A percentile compares a stretch with the other conserved stretches of the same genome.
Conservation (phyloP, 108 stramenopile species). For the Bacterosira constricta region DNA sequence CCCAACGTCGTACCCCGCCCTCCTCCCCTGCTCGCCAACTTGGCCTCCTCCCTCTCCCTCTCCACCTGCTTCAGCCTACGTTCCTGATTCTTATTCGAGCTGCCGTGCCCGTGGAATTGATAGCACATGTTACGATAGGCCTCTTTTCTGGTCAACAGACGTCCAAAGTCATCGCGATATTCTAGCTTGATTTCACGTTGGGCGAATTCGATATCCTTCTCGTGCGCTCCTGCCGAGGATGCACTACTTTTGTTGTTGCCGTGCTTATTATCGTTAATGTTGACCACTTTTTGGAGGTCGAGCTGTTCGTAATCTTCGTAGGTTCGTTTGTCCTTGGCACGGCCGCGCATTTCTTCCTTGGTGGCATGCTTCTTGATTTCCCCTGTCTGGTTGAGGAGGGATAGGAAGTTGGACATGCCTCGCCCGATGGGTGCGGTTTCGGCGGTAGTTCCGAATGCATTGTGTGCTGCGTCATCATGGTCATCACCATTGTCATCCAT, state of each 20-base stretch:
- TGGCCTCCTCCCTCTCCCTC: slow-evolving; percentile 72
- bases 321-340: slow-evolving; percentile 88
- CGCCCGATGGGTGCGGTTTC: slow-evolving; percentile 67
- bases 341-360: slow-evolving; percentile 82
- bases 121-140: slow-evolving; percentile 96
- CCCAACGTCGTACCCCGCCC: slow-evolving; percentile 77
- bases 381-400: slow-evolving; percentile 82
- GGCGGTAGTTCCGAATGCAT: slow-evolving; percentile 59
- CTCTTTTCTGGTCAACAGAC: slow-evolving; percentile 92
- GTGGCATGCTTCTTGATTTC: slow-evolving; percentile 71
- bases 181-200: slow-evolving; percentile 92
- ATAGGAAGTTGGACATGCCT: slow-evolving; percentile 77
- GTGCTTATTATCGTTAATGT: no score
- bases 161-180: slow-evolving; percentile 95
- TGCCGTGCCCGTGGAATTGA: slow-evolving; percentile 97
- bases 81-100: slow-evolving; percentile 94
- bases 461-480: slow-evolving; percentile 31
- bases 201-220: slow-evolving; percentile 83
- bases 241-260: no score
- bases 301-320: slow-evolving; percentile 87
- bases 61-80: slow-evolving; percentile 81
- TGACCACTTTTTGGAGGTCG: slow-evolving; percentile 80
- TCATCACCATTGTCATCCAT: slow-evolving; percentile 56
- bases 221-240: slow-evolving; percentile 43
- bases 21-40: slow-evolving; percentile 58